Base-by-base conservation (phyloP, 495 filamentous ascomycete species). In the Xylaria bambusicola region DNA sequence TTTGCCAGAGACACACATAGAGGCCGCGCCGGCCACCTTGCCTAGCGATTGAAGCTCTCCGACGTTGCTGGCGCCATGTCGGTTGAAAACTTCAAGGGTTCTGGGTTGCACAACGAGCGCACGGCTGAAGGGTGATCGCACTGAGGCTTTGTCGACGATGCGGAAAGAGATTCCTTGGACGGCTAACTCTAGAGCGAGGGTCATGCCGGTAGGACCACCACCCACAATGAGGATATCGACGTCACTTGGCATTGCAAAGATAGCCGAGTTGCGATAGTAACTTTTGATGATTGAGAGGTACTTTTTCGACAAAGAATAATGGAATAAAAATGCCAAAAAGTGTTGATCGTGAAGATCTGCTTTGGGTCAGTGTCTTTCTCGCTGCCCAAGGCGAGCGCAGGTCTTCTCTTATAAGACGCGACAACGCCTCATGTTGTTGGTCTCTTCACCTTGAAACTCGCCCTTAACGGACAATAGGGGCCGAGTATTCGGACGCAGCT, bases 51-150 rank as follows among this genome's bases (percentile, higher is more conserved):
- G 29, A 35, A 73, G 54, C 8, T 56, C 31, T 20, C 66, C 45
- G 7, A 53, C 8, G 9, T 26, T 13, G 7, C 49, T 66, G 9
- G 42, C 51, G 31, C 70, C 62, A 41, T 77, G 72, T 1, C 74
- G 74, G 50, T 73, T 73, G 17, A 77, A 61, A 6, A 79, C 69
- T 50, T 79, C 76, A 0, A 75, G 56, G 0, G 71, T 73, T 7
- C 75, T 65, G 21, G 75, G 64, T 35, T 78, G 77, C 1, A 77
- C 50, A 2, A 70, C 64, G 9, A 77, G 52, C 23, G 77, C 76
- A 7, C 71, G 66, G 60, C 71, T 75, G 40, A 73, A 66, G 49
- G 68, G 59, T n/a, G 65, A 71, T 23, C 74, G 70, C 10, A 42
- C 53, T 9, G 62, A 46, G 24, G 41, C 60, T 18, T 68, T 61